Percentiles rank a stretch among this genome's conserved stretches.
Conservation (phyloP, 257 asterid genomes). For the Lycium ferocissimum region DNA sequence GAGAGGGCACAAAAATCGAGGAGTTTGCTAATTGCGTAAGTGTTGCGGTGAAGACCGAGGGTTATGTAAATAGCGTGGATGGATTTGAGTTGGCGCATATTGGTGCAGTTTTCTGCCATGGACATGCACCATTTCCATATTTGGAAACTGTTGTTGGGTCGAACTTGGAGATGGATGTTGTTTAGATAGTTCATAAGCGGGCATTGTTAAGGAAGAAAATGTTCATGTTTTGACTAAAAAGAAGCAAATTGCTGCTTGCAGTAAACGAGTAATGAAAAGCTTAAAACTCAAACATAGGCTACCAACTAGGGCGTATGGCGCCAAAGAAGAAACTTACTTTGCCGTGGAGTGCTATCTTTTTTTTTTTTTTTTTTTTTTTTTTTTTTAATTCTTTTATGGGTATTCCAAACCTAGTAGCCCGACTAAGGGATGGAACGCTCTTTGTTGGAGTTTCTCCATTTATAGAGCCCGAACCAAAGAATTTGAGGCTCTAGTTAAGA, state of each 20-base stretch:
- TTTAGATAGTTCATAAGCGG: conserved; percentile 4
- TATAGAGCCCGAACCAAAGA: background rate
- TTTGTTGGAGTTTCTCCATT: background rate
- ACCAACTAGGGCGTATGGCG: background rate
- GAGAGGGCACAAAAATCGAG: conserved; percentile 59
- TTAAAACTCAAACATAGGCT: background rate
- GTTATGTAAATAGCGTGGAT: conserved; percentile 70
- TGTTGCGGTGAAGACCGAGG: conserved; percentile 59
- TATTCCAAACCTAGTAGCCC: too few species aligned
- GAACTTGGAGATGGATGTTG: background rate
- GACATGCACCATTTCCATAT: conserved; percentile 52
- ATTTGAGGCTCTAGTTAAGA: too few species aligned
- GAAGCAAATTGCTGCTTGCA: background rate
- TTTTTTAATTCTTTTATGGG: too few species aligned
- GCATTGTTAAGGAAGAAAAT: background rate
- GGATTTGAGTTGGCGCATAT: conserved; percentile 62
- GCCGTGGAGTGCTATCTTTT: too few species aligned
- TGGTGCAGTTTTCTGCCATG: conserved; percentile 49
- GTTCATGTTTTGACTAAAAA: background rate
- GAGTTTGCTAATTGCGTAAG: conserved; percentile 68
- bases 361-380: too few species aligned
- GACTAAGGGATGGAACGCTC: background rate
- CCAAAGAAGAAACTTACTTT: background rate
- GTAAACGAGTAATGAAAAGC: background rate
- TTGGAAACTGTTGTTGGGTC: conserved; percentile 31